Evolutionary conservation across 176 grass and related monocot species (phyloP).

Genomic region (Paspalum vaginatum): DNA sequence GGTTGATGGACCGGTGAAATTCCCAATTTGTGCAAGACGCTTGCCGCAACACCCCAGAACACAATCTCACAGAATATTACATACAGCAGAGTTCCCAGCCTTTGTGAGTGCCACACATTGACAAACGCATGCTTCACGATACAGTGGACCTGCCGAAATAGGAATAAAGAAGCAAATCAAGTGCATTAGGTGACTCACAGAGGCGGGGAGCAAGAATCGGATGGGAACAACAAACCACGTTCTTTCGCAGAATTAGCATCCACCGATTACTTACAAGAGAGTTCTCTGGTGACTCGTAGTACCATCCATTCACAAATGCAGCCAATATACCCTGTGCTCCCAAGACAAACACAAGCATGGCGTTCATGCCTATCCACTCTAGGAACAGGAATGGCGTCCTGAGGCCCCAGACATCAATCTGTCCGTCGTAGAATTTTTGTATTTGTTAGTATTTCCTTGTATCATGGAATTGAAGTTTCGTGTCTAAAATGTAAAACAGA

Average conservation of each 20-base stretch:
- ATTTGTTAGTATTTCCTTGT: neutral
- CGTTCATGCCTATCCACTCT: conserved; percentile 88
- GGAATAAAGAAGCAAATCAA: neutral
- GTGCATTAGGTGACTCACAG: neutral
- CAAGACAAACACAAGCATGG: conserved; percentile 87
- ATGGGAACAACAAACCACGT: too few species aligned
- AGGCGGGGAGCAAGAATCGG: neutral
- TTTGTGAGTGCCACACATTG: conserved; percentile 70
- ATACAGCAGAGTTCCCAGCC: conserved; percentile 62
- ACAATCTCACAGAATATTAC: conserved; percentile 78
- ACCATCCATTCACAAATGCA: conserved; percentile 73
- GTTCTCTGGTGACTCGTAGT: conserved; percentile 52
- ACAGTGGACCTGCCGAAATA: conserved; percentile 57
- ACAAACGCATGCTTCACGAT: conserved; percentile 70
- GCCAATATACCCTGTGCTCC: conserved; percentile 73
- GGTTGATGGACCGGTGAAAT: too few species aligned
- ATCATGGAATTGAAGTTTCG: neutral
- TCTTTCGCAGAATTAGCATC: neutral
- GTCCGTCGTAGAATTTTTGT: neutral
- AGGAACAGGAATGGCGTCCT: conserved; percentile 62
- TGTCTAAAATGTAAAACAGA: neutral
- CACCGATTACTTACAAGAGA: conserved; percentile 50
- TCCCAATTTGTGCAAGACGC: conserved; percentile 59
- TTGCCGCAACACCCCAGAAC: conserved; percentile 62
- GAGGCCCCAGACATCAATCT: conserved; percentile 75